Percentiles rank a stretch among this genome's conserved stretches.
phyloP scores from a whole-genome alignment of 441 rosid species.

The Flueggea neowawraea region DNA sequence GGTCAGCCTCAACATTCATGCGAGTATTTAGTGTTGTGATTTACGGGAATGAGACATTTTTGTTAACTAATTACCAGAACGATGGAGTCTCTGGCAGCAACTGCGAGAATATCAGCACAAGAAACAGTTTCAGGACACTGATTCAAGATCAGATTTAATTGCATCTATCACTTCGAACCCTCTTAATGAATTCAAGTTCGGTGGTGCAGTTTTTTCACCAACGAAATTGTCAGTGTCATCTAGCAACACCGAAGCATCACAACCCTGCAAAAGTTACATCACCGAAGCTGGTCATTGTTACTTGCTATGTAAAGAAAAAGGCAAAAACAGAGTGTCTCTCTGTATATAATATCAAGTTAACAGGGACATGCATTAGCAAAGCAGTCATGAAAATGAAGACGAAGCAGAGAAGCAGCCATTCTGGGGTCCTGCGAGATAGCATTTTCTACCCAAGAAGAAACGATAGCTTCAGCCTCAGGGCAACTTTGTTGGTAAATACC shows the following conservation, averaged over 20 bases:
- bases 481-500: conserved; percentile 44
- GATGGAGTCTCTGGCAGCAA: conserved; percentile 72
- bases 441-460: conserved; percentile 53
- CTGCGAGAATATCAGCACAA: conserved; percentile 81
- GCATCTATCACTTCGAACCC: conserved; percentile 82
- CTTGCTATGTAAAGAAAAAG: not conserved
- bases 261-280: conserved; percentile 46
- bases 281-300: not conserved
- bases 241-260: conserved; percentile 78
- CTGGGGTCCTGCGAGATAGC: conserved; percentile 63
- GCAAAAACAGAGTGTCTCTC: not conserved
- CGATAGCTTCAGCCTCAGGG: conserved; percentile 63
- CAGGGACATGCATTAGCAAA: conserved; percentile 68
- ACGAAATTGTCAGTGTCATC: conserved; percentile 54
- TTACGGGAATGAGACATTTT: not conserved
- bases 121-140: conserved; percentile 76
- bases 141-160: conserved; percentile 63
- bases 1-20: not conserved
- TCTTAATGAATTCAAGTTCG: conserved; percentile 72
- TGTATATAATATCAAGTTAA: too few relatives aligned
- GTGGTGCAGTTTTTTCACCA: conserved; percentile 87
- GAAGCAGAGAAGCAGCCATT: conserved; percentile 88
- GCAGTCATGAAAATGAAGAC: conserved; percentile 89
- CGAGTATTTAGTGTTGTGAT: not conserved
- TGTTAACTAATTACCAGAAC: conserved; percentile 36